Conservation (phyloP, 2,329 filamentous ascomycete species). For the Phoma herbarum region DNA sequence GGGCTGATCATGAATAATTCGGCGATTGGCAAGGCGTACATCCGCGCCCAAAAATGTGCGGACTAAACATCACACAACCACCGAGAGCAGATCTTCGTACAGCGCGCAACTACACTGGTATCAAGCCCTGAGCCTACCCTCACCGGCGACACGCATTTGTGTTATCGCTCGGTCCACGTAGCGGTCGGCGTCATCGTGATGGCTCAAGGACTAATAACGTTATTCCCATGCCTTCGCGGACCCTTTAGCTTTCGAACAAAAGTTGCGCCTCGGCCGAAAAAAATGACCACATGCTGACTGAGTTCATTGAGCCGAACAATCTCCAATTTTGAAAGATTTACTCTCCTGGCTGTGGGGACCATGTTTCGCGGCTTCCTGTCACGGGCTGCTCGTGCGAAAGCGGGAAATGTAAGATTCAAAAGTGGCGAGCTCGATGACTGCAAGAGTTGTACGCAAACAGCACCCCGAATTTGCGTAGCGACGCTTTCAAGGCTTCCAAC, state of each 20-base stretch:
- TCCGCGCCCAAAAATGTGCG: conserved; percentile 35
- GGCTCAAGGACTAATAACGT: conserved; percentile 34
- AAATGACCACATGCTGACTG: conserved; percentile 22
- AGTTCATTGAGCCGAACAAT: conserved; percentile 25
- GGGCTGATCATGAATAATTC: conserved; percentile 13
- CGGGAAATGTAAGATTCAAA: not conserved
- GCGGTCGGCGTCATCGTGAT: conserved; percentile 31
- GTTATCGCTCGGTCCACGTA: conserved; percentile 14
- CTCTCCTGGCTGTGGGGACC: conserved; percentile 24
- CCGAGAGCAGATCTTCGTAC: conserved; percentile 10
- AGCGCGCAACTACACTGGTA: conserved; percentile 13
- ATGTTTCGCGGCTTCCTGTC: conserved; percentile 30
- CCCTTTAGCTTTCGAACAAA: conserved; percentile 15
- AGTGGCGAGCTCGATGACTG: conserved; percentile 2
- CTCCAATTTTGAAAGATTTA: conserved; percentile 19
- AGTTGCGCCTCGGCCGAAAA: conserved; percentile 37
- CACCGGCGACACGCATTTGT: conserved; percentile 9
- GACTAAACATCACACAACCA: conserved; percentile 27
- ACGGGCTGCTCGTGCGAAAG: conserved; percentile 14
- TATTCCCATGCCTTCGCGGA: conserved; percentile 22
- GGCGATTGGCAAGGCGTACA: conserved; percentile 30
- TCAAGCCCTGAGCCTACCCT: conserved; percentile 8
- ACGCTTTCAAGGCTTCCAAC: not conserved
- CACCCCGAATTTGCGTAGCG: conserved; percentile 1
- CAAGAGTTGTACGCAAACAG: conserved; percentile 10